phyloP scores from a whole-genome alignment of 75 land plant species.

The Chamaecyparis obtusa region DNA sequence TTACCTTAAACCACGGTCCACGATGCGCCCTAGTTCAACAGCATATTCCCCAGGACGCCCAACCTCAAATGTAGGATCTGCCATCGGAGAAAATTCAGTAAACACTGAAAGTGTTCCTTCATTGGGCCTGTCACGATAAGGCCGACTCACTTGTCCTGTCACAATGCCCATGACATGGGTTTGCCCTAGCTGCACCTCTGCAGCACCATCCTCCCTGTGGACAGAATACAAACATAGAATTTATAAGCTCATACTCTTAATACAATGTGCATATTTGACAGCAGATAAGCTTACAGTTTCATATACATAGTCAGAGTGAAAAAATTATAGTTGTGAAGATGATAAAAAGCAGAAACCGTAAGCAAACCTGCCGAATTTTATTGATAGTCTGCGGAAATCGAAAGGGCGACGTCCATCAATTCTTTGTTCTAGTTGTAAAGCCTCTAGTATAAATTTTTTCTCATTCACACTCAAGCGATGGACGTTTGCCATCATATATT shows the following conservation, averaged over 20 bases:
- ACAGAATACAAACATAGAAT: neutral
- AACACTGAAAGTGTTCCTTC: slow-evolving; percentile 82
- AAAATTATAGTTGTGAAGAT: neutral
- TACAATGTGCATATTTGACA: neutral
- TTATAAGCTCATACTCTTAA: neutral
- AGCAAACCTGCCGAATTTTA: slow-evolving; percentile 69
- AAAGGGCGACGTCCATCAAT: slow-evolving; percentile 86
- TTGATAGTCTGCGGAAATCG: slow-evolving; percentile 62
- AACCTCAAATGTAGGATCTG: slow-evolving; percentile 86
- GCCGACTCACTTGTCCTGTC: slow-evolving; percentile 64
- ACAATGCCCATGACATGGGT: slow-evolving; percentile 85
- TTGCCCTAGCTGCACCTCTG: slow-evolving; percentile 90
- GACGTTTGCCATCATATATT: slow-evolving; percentile 33
- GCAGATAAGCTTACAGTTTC: neutral
- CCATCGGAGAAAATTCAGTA: slow-evolving; percentile 97
- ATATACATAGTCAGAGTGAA: neutral
- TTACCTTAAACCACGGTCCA: slow-evolving; percentile 91
- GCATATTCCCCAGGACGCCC: slow-evolving; percentile 93
- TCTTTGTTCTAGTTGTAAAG: slow-evolving; percentile 57
- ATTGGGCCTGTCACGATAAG: slow-evolving; percentile 85
- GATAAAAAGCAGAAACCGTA: neutral
- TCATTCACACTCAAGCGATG: slow-evolving; percentile 64
- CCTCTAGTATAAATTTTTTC: slow-evolving; percentile 73
- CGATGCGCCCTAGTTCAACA: slow-evolving; percentile 84
- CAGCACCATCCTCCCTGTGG: slow-evolving; percentile 85